These are phyloP conservation scores for Echinochloa phyllopogon DNA, from an alignment of 176 grass and related monocot species.

Conservation along the genomic window DNA sequence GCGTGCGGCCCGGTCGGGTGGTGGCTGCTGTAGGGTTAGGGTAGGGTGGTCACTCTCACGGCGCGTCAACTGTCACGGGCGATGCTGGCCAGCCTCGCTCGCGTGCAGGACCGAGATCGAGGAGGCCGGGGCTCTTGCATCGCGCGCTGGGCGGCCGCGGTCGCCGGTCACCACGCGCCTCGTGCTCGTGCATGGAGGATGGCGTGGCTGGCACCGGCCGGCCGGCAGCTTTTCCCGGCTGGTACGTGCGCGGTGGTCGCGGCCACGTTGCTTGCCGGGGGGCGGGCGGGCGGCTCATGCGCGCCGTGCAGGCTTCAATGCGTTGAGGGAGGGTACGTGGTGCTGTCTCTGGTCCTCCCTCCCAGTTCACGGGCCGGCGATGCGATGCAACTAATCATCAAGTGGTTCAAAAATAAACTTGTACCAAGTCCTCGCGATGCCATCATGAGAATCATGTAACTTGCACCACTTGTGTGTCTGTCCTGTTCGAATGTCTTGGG, in stretches of 20 bases:
- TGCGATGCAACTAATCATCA: neutral
- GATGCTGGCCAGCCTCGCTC: neutral
- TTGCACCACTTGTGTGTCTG: no score
- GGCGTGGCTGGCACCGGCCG: neutral
- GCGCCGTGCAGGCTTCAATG: slow-evolving; percentile 10
- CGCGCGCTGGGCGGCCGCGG: neutral
- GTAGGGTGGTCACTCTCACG: neutral
- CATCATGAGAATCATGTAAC: no score
- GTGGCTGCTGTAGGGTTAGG: neutral
- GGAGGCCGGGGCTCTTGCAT: neutral
- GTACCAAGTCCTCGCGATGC: neutral
- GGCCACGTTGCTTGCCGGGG: slow-evolving; percentile 32
- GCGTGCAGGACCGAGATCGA: neutral
- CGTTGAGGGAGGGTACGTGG: neutral
- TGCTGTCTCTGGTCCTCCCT: neutral
- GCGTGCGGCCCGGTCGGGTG: neutral
- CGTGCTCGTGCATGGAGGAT: neutral
- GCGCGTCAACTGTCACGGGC: neutral
- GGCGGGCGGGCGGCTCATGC: neutral
- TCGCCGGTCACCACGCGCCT: neutral
- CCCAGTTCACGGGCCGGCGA: neutral
- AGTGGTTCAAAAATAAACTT: neutral
- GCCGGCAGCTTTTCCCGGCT: slow-evolving; percentile 31
- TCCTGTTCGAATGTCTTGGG: no score
- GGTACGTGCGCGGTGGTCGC: slow-evolving; percentile 26